These are phyloP conservation scores for Boletus vermiculosoides DNA, from an alignment of 768 basidiomycete genomes.

Conservation along the genomic window DNA sequence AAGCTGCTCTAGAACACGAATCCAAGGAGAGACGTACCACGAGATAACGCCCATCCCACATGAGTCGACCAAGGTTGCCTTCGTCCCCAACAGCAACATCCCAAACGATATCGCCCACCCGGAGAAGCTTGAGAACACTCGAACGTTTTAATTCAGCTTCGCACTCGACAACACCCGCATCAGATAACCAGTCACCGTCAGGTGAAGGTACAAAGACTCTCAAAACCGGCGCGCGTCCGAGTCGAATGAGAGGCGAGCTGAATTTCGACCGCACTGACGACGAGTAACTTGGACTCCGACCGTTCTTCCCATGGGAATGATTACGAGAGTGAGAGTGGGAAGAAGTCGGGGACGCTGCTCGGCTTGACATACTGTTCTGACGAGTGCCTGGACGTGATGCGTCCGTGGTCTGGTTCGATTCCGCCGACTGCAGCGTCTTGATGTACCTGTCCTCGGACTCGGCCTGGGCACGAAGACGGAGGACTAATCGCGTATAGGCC, in stretches of 20 bases:
- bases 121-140: slow-evolving; percentile 52
- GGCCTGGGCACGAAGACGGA: slow-evolving; percentile 76
- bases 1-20: background rate
- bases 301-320: slow-evolving; percentile 40
- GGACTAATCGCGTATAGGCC: slow-evolving; percentile 76
- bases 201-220: slow-evolving; percentile 84
- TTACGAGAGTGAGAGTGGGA: slow-evolving; percentile 35
- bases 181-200: slow-evolving; percentile 84
- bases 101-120: slow-evolving; percentile 83
- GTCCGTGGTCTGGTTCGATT: background rate
- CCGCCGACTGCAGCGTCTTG: slow-evolving; percentile 12
- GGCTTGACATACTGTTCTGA: slow-evolving; percentile 51
- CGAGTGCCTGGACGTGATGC: slow-evolving; percentile 21
- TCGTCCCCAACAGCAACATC: slow-evolving; percentile 85
- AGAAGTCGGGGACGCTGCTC: slow-evolving; percentile 63
- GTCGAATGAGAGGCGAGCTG: slow-evolving; percentile 68
- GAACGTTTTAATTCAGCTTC: slow-evolving; percentile 70
- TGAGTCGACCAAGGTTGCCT: slow-evolving; percentile 75
- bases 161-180: slow-evolving; percentile 76
- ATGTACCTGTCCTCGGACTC: slow-evolving; percentile 49
- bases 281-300: slow-evolving; percentile 22
- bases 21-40: slow-evolving; percentile 53
- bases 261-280: slow-evolving; percentile 36
- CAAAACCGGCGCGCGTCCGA: slow-evolving; percentile 71
- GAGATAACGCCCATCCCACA: slow-evolving; percentile 89